A percentile compares a stretch with the other conserved stretches of the same genome.
Conservation (phyloP, 139 green algal species). For the Penium margaritaceum region DNA sequence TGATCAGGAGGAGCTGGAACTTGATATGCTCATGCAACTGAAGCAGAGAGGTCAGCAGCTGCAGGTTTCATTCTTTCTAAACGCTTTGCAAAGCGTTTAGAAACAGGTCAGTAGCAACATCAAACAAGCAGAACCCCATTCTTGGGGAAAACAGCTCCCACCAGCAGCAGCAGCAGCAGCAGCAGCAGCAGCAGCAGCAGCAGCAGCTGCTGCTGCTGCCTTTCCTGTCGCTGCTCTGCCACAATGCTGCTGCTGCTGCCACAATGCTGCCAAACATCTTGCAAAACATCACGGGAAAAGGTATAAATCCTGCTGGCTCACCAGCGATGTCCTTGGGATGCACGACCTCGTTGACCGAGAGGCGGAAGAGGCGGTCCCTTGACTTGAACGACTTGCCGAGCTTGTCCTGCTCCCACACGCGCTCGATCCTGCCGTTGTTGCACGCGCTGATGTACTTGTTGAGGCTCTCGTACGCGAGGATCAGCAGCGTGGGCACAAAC, state of each 20-base stretch:
- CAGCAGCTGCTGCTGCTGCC: not conserved
- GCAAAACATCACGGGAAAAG: not conserved
- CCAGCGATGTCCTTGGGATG: not conserved
- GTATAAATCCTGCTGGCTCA: not conserved
- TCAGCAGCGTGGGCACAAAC: not conserved
- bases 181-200: not conserved
- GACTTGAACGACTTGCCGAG: not conserved
- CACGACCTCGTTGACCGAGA: not conserved
- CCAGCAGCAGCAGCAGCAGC: too few species aligned
- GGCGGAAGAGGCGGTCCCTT: not conserved
- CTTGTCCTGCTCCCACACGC: not conserved
- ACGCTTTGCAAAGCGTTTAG: too few species aligned
- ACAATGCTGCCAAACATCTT: not conserved
- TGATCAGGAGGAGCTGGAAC: too few species aligned
- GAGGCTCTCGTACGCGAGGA: slow-evolving; percentile 2
- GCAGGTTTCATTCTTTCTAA: too few species aligned
- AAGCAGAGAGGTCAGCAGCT: too few species aligned
- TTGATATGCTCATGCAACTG: too few species aligned
- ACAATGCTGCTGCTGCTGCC: not conserved
- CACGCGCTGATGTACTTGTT: slow-evolving; percentile 2
- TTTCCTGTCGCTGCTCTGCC: not conserved
- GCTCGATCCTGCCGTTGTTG: not conserved
- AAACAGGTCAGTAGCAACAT: too few species aligned
- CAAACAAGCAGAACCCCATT: too few species aligned
- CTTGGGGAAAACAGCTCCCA: too few species aligned